Percentiles rank a stretch among this genome's conserved stretches.
phyloP scores from a whole-genome alignment of 495 filamentous ascomycete species.

The Neohortaea acidophila region DNA sequence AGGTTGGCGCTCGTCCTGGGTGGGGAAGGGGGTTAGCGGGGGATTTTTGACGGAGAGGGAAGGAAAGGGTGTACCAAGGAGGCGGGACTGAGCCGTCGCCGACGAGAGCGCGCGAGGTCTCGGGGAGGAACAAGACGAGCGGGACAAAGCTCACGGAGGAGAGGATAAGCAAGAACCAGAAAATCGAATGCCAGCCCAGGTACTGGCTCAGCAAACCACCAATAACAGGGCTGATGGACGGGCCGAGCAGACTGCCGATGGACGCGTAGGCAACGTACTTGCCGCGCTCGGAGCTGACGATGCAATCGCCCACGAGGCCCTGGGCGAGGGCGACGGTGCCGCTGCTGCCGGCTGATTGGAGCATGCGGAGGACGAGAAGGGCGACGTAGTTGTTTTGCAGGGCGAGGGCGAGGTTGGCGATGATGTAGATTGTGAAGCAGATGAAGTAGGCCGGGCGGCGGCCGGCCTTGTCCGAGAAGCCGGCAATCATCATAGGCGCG shows the following conservation, averaged over 20 bases:
- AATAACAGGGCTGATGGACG: conserved; percentile 25
- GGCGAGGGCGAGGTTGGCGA: conserved; percentile 22
- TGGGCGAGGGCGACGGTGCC: conserved; percentile 20
- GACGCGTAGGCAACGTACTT: conserved; percentile 22
- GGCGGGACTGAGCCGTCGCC: conserved; percentile 51
- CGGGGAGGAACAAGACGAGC: conserved; percentile 42
- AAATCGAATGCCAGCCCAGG: conserved; percentile 55
- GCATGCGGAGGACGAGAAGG: conserved; percentile 21
- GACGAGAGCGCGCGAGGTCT: conserved; percentile 55
- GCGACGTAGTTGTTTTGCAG: conserved; percentile 24
- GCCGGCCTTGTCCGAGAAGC: conserved; percentile 22
- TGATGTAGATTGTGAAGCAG: conserved; percentile 22
- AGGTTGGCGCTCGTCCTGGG: conserved; percentile 28
- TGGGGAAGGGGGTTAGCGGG: conserved; percentile 21
- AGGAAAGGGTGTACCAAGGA: conserved; percentile 35
- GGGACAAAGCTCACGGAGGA: conserved; percentile 26
- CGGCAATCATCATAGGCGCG: conserved; percentile 22
- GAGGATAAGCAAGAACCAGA: conserved; percentile 50
- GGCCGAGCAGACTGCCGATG: conserved; percentile 12
- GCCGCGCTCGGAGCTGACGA: conserved; percentile 20
- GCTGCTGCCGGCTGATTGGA: conserved; percentile 22
- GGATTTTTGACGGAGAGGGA: conserved; percentile 4
- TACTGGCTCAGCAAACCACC: conserved; percentile 50
- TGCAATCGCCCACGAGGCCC: conserved; percentile 22
- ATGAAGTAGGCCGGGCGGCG: conserved; percentile 21